Conservation (phyloP, 78 protist species). For the Cavenderia fasciculata region DNA sequence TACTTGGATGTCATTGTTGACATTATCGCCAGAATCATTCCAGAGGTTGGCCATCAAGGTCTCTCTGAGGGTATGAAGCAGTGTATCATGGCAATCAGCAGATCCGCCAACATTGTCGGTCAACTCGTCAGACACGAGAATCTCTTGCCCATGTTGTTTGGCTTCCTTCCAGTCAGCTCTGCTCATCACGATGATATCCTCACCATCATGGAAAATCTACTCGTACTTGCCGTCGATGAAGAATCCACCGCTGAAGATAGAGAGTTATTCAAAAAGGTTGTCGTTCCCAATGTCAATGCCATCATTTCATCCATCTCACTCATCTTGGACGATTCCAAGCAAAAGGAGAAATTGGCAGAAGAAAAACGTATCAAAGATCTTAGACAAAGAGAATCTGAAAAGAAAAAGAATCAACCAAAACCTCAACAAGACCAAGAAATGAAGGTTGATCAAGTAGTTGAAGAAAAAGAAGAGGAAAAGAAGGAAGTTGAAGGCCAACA, state of each 20-base stretch:
- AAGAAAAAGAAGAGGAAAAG: too few relatives aligned
- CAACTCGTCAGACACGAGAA: constrained; percentile 9
- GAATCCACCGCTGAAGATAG: not conserved
- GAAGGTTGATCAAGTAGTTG: too few relatives aligned
- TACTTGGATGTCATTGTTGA: constrained; percentile 5
- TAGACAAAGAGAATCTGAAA: constrained; percentile 14
- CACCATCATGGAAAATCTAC: constrained; percentile 37
- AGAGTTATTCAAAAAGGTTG: constrained; percentile 1
- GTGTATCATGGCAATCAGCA: not conserved
- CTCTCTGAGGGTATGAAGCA: constrained; percentile 41
- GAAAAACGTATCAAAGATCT: constrained; percentile 18
- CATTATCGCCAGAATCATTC: not conserved
- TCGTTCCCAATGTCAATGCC: constrained; percentile 26
- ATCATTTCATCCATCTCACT: constrained; percentile 39
- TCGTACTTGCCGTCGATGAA: constrained; percentile 13
- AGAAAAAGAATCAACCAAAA: not conserved
- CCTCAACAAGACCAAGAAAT: too few relatives aligned
- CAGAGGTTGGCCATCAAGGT: constrained; percentile 12
- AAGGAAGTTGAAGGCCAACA: too few relatives aligned
- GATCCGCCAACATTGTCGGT: not conserved
- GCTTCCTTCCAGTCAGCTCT: constrained; percentile 35
- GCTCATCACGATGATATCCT: constrained; percentile 37
- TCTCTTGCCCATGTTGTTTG: constrained; percentile 22
- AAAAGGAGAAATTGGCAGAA: not conserved
- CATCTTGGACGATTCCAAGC: not conserved